Percentiles rank a stretch among this genome's conserved stretches.
Evolutionary conservation across 106 monocot genomes (phyloP).

Genomic region (Triglochin maritima): DNA sequence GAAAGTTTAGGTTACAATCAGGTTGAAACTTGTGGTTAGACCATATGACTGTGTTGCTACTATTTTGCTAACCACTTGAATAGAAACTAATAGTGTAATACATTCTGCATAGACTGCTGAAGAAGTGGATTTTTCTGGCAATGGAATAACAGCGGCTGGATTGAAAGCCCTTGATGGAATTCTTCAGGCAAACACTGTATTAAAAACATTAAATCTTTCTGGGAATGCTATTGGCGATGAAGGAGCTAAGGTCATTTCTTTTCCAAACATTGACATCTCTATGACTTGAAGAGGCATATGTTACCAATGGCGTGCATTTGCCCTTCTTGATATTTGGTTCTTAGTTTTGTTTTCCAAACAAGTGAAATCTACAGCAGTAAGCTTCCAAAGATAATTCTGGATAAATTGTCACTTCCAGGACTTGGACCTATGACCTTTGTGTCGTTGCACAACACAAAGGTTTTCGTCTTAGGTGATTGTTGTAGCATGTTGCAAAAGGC

Average conservation of each 20-base stretch:
- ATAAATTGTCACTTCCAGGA: too few relatives aligned
- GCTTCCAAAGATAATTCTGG: too few relatives aligned
- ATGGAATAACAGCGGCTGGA: conserved; percentile 87
- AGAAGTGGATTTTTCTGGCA: conserved; percentile 92
- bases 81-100: not conserved
- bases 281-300: too few relatives aligned
- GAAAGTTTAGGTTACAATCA: conserved; percentile 96
- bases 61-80: not conserved
- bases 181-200: conserved; percentile 69
- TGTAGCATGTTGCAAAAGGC: too few relatives aligned
- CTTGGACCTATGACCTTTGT: too few relatives aligned
- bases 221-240: conserved; percentile 95
- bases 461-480: too few relatives aligned
- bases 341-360: too few relatives aligned
- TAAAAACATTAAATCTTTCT: conserved; percentile 89
- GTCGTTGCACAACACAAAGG: too few relatives aligned
- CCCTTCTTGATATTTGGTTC: too few relatives aligned
- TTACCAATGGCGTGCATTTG: too few relatives aligned
- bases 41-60: too few relatives aligned
- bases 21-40: conserved; percentile 31
- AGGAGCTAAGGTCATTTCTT: conserved; percentile 72
- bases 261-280: not conserved
- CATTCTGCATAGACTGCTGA: conserved; percentile 58
- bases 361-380: too few relatives aligned
- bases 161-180: conserved; percentile 94